Evolutionary conservation across 352 stramenopile species (phyloP).

Genomic region (Thalassiosira exigua): DNA sequence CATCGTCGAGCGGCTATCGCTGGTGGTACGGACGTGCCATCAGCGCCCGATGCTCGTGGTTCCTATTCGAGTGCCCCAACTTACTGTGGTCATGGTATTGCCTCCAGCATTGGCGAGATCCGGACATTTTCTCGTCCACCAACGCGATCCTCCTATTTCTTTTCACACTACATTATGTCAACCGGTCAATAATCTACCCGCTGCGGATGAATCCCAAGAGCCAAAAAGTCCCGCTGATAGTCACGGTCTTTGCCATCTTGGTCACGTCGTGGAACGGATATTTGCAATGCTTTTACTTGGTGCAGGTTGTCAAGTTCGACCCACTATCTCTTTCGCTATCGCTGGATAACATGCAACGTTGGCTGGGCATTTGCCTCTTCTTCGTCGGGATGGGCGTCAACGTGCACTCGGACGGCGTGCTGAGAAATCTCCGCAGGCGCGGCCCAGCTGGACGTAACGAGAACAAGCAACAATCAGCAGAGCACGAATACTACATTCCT

Average conservation of each 20-base stretch:
- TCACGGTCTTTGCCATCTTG: slow-evolving; percentile 66
- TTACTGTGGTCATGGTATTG: slow-evolving; percentile 66
- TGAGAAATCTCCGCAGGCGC: slow-evolving; percentile 77
- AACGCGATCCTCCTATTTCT: slow-evolving; percentile 70
- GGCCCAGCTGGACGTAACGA: too few relatives aligned
- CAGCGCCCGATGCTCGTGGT: slow-evolving; percentile 58
- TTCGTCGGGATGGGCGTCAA: slow-evolving; percentile 52
- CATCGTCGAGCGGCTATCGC: slow-evolving; percentile 5
- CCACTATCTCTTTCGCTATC: slow-evolving; percentile 38
- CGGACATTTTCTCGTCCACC: slow-evolving; percentile 29
- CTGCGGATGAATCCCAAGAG: slow-evolving; percentile 72
- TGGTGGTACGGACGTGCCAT: slow-evolving; percentile 61
- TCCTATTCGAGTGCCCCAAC: slow-evolving; percentile 80
- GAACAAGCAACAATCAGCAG: slow-evolving; percentile 12
- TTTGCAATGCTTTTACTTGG: slow-evolving; percentile 63
- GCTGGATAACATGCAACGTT: slow-evolving; percentile 54
- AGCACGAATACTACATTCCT: slow-evolving; percentile 82
- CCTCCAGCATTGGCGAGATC: slow-evolving; percentile 33
- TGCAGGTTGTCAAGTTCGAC: slow-evolving; percentile 21
- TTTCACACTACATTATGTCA: slow-evolving; percentile 85
- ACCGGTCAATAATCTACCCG: slow-evolving; percentile 85
- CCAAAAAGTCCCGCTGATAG: slow-evolving; percentile 73
- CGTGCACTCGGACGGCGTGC: slow-evolving; percentile 77
- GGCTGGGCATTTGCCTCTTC: slow-evolving; percentile 41
- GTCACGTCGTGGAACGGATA: slow-evolving; percentile 78